Percentiles rank a stretch among this genome's conserved stretches.
Conservation (phyloP, 331 rosid genomes). For the Phaseolus coccineus region DNA sequence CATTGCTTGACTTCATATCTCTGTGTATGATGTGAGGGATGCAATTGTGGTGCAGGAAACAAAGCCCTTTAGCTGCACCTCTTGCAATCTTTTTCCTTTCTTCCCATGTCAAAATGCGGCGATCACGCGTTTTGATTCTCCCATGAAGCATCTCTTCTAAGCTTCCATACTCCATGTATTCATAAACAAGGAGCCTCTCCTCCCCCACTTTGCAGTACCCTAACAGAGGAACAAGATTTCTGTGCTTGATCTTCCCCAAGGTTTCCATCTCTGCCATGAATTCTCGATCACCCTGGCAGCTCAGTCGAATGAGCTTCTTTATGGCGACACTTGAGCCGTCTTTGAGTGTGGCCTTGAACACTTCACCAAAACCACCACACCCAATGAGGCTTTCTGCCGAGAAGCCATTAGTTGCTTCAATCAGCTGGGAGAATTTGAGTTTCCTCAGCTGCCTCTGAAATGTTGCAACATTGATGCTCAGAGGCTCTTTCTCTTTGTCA, state of each 20-base stretch:
- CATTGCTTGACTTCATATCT: conserved; percentile 99
- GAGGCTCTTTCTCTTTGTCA: conserved; percentile 94
- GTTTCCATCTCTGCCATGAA: conserved; percentile 99
- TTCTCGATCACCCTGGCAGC: conserved; percentile 98
- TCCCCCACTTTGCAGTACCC: conserved; percentile 97
- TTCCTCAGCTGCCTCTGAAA: conserved; percentile 96
- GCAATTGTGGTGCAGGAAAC: conserved; percentile 98
- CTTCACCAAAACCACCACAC: conserved; percentile 97
- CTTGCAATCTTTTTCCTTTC: conserved; percentile 92
- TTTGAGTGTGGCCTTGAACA: conserved; percentile 89
- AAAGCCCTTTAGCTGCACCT: conserved; percentile 97
- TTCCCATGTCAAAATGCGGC: conserved; percentile 83
- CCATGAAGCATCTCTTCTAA: conserved; percentile 98
- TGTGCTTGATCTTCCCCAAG: conserved; percentile 93
- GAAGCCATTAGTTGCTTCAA: conserved; percentile 99
- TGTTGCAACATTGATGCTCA: conserved; percentile 97
- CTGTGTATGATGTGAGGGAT: conserved; percentile 99
- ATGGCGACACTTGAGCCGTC: conserved; percentile 97
- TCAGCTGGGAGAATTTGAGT: conserved; percentile 93
- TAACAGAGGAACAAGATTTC: conserved; percentile 83
- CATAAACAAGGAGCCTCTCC: conserved; percentile 96
- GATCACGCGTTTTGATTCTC: conserved; percentile 63
- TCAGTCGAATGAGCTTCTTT: conserved; percentile 87
- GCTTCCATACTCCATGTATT: conserved; percentile 97
- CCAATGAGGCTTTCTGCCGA: conserved; percentile 97